A percentile compares a stretch with the other conserved stretches of the same genome.
Evolutionary conservation across 306 rosid genomes (phyloP).

Genomic region (Cucumis hystrix): DNA sequence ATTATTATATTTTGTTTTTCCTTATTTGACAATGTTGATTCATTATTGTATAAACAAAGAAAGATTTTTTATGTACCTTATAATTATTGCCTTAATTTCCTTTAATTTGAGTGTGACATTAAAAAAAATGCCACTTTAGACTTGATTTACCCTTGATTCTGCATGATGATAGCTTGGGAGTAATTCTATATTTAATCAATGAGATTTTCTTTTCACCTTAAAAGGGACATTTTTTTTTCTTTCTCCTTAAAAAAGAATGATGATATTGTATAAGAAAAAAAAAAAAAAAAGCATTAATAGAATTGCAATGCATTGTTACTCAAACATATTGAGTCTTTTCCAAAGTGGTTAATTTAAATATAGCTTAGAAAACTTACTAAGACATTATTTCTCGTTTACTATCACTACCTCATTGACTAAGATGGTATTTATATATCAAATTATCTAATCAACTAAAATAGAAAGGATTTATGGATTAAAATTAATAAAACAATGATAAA

Average conservation of each 20-base stretch:
- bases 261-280: not conserved
- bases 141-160: not conserved
- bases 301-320: not conserved
- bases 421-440: too few species aligned
- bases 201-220: not conserved
- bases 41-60: not conserved
- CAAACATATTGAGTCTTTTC: not conserved
- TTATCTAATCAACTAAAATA: too few species aligned
- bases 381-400: too few species aligned
- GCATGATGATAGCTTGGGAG: not conserved
- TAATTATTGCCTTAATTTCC: not conserved
- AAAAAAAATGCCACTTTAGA: not conserved
- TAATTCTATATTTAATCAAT: not conserved
- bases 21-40: not conserved
- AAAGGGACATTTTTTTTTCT: not conserved
- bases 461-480: not conserved
- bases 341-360: too few species aligned
- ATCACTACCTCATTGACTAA: too few species aligned
- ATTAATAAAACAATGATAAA: too few species aligned
- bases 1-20: not conserved
- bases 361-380: too few species aligned
- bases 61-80: conserved; percentile 7
- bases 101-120: not conserved
- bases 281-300: not conserved
- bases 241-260: too few species aligned